These are phyloP conservation scores for Incumbomyces delicatus DNA, from an alignment of 2,329 filamentous ascomycete species.

Conservation along the genomic window DNA sequence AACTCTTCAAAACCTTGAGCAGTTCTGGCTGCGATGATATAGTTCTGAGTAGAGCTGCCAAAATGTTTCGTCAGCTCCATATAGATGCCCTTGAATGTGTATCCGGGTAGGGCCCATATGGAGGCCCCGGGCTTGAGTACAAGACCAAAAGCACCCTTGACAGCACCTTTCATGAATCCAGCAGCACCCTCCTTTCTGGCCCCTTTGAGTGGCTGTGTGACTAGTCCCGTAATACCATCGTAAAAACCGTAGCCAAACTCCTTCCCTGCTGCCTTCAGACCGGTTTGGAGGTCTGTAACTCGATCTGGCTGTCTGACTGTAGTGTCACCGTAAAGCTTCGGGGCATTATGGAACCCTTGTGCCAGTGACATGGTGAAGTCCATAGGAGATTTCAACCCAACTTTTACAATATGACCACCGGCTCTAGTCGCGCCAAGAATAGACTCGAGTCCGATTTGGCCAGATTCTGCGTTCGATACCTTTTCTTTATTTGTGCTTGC, in stretches of 20 bases:
- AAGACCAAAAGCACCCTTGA: constrained; percentile 72
- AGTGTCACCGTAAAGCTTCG: constrained; percentile 74
- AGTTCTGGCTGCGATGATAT: constrained; percentile 68
- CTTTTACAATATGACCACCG: constrained; percentile 60
- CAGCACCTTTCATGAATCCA: constrained; percentile 69
- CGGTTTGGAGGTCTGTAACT: constrained; percentile 66
- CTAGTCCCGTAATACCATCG: constrained; percentile 70
- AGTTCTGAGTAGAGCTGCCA: constrained; percentile 62
- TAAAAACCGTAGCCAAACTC: constrained; percentile 69
- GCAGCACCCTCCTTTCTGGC: constrained; percentile 54
- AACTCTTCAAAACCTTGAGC: constrained; percentile 64
- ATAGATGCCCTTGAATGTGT: constrained; percentile 72
- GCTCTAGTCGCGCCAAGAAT: constrained; percentile 58
- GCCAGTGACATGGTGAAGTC: constrained; percentile 75
- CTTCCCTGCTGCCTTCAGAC: constrained; percentile 66
- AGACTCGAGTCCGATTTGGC: constrained; percentile 43
- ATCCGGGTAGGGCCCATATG: constrained; percentile 66
- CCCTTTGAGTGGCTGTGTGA: constrained; percentile 66
- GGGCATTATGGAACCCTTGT: constrained; percentile 80
- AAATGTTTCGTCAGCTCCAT: constrained; percentile 65
- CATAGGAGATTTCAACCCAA: constrained; percentile 71
- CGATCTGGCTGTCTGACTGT: constrained; percentile 69
- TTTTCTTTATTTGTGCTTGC: too few species aligned
- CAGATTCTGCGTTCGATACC: constrained; percentile 13
- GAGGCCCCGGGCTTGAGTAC: constrained; percentile 74